Evolutionary conservation across 208 protist genomes (phyloP).

Genomic region (Leishmania gerbilli): DNA sequence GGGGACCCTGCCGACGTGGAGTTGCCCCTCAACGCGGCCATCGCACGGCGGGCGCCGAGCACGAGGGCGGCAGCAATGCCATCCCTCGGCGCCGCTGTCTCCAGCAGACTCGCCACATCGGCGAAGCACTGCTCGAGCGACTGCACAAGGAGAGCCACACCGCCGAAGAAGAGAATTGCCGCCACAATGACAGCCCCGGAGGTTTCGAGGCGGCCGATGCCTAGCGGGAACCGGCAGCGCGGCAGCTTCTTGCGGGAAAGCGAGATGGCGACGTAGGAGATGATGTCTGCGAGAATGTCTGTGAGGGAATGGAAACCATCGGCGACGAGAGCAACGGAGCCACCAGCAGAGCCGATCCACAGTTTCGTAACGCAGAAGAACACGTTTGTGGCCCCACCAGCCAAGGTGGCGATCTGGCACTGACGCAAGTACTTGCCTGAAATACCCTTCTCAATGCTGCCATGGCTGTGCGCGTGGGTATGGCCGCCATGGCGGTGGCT

Average conservation of each 20-base stretch:
- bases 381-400: conserved; percentile 72
- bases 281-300: conserved; percentile 77
- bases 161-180: conserved; percentile 77
- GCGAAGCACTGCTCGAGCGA: conserved; percentile 50
- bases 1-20: neutral
- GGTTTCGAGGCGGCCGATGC: conserved; percentile 83
- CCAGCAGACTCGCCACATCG: conserved; percentile 29
- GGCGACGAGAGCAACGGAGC: conserved; percentile 84
- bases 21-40: conserved; percentile 5
- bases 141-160: conserved; percentile 72
- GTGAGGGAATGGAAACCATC: conserved; percentile 89
- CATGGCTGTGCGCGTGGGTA: conserved; percentile 51
- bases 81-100: conserved; percentile 5
- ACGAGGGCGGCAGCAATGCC: conserved; percentile 19
- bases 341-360: conserved; percentile 67
- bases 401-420: conserved; percentile 73
- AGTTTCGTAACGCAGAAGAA: conserved; percentile 83
- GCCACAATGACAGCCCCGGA: conserved; percentile 80
- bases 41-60: conserved; percentile 3
- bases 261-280: conserved; percentile 77
- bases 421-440: conserved; percentile 53
- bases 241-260: conserved; percentile 63
- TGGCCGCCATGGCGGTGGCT: conserved; percentile 48
- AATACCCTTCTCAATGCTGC: conserved; percentile 51
- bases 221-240: conserved; percentile 84